These are phyloP conservation scores for Scheffersomyces titani DNA, from an alignment of 1,139 yeast species.

Conservation along the genomic window DNA sequence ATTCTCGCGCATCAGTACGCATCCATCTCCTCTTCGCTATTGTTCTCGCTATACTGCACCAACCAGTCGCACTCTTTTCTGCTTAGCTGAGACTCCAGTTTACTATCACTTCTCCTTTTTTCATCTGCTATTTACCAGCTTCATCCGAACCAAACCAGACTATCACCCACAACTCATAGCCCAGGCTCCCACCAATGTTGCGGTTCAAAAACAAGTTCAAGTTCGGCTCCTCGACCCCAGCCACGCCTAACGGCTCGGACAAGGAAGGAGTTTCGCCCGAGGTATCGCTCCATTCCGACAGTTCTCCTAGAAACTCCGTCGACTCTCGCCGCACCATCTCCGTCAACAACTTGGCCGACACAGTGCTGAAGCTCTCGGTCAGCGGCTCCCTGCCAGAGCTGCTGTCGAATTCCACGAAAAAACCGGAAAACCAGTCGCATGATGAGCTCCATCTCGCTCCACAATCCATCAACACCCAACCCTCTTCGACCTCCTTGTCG, in stretches of 20 bases:
- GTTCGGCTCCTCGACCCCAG: constrained; percentile 33
- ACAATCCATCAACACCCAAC: constrained; percentile 1
- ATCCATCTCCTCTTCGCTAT: neutral
- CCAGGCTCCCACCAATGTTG: constrained; percentile 24
- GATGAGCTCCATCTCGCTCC: constrained; percentile 1
- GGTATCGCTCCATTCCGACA: constrained; percentile 8
- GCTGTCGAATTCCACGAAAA: neutral
- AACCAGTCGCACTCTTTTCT: neutral
- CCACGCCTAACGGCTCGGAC: constrained; percentile 6
- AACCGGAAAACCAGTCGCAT: constrained; percentile 2
- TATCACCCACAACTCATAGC: neutral
- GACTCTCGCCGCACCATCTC: constrained; percentile 31
- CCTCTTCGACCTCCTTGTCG: constrained; percentile 10
- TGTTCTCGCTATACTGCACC: neutral
- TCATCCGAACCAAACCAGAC: neutral
- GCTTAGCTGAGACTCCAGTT: neutral
- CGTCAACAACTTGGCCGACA: constrained; percentile 24
- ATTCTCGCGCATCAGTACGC: neutral
- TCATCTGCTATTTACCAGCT: neutral
- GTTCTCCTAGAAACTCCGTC: constrained; percentile 24
- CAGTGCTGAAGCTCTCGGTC: constrained; percentile 29
- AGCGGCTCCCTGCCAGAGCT: constrained; percentile 6
- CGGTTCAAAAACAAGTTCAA: constrained; percentile 51
- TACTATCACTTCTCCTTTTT: neutral
- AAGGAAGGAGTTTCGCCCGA: constrained; percentile 19